Base-by-base conservation (phyloP, 1,284 basidiomycete species). In the Apiotrichum sp. region DNA sequence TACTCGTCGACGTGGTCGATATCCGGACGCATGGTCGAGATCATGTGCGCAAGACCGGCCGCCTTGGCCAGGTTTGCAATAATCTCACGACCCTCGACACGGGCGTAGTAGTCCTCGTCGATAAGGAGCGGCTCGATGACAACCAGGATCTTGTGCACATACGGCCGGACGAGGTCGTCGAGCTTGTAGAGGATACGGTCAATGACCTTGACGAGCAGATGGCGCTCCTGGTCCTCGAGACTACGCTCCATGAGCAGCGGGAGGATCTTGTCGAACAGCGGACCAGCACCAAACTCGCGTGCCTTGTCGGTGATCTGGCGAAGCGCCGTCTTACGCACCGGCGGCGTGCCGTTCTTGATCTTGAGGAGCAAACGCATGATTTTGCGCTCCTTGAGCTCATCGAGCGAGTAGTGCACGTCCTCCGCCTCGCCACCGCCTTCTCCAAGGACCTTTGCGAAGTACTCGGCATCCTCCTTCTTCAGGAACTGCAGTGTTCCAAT, bases 1-100 rank as follows among this genome's bases (percentile, higher is more conserved):
- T 98, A 98, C 77, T 99, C 96, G 75, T 99, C 96, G 43, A 95
- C 93, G 69, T 98, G 95, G 76, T 99, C 95, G 65, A 99, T 98
- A 81, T 99, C 95, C 3, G 96, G 96, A 67, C 95, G 88, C 95
- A 99, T 98, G 22, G 95, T 98, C 39, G 95, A 98, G 69, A 99
- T 98, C 96, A 99, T 98, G 77, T 98, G 96, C 3, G 95, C 95
- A 29, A 98, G 86, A 77, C 96, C 95, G 35, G 96, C 95, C 3
- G 96, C 96, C 76, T 98, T 99, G 47, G 96, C 96, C 49, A 98
- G 80, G 77, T 99, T 98, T 69, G 91, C 95, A 69, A 99, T 99
- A 73, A 98, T 98, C 79, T 98, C 96, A 52, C 96, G 89, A 63
- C 96, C 96, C 80, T 99, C 96, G 54, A 99, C 92, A 74, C 95